Evolutionary conservation across 345 rosid genomes (phyloP).

Genomic region (Rhizophora apiculata): DNA sequence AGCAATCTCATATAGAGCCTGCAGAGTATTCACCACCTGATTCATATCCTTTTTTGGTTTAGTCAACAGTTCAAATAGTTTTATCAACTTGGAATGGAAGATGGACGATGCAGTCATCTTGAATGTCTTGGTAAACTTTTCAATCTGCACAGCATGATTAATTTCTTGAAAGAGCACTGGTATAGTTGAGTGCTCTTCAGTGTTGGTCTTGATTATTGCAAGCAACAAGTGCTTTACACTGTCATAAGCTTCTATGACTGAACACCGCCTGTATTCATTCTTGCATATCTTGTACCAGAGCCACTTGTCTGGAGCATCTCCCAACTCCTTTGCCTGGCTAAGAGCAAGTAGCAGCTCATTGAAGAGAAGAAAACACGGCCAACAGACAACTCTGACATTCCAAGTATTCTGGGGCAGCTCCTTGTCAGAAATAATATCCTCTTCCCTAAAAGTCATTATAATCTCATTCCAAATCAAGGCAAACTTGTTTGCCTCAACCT

Average conservation of each 20-base stretch:
- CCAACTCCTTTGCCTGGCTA: constrained; percentile 86
- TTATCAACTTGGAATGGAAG: constrained; percentile 55
- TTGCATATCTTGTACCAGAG: constrained; percentile 90
- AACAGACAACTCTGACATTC: constrained; percentile 81
- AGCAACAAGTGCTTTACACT: constrained; percentile 62
- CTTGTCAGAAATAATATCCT: constrained; percentile 83
- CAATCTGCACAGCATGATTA: constrained; percentile 47
- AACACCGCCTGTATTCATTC: constrained; percentile 84
- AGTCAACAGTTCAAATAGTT: constrained; percentile 50
- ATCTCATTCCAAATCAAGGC: constrained; percentile 96
- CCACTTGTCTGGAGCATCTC: constrained; percentile 93
- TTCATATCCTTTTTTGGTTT: constrained; percentile 42
- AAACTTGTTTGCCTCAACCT: constrained; percentile 87
- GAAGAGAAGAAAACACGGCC: constrained; percentile 94
- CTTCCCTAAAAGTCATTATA: constrained; percentile 81
- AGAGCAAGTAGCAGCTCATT: constrained; percentile 96
- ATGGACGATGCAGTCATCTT: constrained; percentile 57
- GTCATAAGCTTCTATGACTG: constrained; percentile 76
- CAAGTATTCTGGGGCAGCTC: constrained; percentile 89
- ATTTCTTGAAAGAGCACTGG: constrained; percentile 63
- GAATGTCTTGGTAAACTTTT: constrained; percentile 62
- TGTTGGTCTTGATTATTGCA: constrained; percentile 48
- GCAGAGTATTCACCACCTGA: constrained; percentile 63
- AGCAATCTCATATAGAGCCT: constrained; percentile 77
- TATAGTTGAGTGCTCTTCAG: constrained; percentile 68